Conservation (phyloP, 371 early-diverging fungal species). For the Mucor velutinosus region DNA sequence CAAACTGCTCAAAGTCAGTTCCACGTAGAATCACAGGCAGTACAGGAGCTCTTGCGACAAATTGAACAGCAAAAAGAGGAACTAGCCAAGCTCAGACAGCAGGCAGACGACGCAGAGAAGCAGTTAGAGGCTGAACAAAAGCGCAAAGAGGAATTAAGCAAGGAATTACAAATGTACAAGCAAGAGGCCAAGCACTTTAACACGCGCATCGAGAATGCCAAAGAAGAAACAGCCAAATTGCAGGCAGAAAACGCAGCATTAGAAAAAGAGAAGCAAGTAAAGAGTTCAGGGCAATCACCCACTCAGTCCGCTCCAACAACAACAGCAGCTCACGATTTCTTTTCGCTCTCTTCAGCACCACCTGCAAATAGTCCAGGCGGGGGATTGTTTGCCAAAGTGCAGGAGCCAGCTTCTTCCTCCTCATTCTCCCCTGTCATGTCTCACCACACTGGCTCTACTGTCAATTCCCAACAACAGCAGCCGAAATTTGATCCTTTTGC, state of each 20-base stretch:
- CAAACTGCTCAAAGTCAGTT: conserved; percentile 29
- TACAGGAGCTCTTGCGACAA: conserved; percentile 28
- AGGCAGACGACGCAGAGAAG: conserved; percentile 41
- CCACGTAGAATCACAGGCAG: conserved; percentile 25
- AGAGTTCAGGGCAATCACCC: not conserved
- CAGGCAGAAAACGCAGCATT: conserved; percentile 29
- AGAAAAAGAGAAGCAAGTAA: conserved; percentile 14
- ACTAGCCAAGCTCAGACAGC: conserved; percentile 30
- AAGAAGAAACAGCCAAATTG: conserved; percentile 18
- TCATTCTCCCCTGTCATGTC: not conserved
- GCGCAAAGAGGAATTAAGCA: conserved; percentile 32
- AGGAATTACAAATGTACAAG: conserved; percentile 35
- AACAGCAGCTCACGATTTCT: conserved; percentile 18
- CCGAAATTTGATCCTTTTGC: conserved; percentile 45
- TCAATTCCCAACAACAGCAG: conserved; percentile 4
- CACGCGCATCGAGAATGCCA: conserved; percentile 32
- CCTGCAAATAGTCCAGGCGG: conserved; percentile 11
- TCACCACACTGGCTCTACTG: not conserved
- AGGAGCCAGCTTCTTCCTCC: conserved; percentile 6
- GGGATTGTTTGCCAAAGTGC: conserved; percentile 29
- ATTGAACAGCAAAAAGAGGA: conserved; percentile 35
- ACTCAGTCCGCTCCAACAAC: not conserved
- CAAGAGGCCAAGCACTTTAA: conserved; percentile 41
- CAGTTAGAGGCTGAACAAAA: conserved; percentile 31
- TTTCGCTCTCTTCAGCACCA: conserved; percentile 23